A percentile compares a stretch with the other conserved stretches of the same genome.
phyloP scores from a whole-genome alignment of 441 rosid species.

The Viola pubescens region DNA sequence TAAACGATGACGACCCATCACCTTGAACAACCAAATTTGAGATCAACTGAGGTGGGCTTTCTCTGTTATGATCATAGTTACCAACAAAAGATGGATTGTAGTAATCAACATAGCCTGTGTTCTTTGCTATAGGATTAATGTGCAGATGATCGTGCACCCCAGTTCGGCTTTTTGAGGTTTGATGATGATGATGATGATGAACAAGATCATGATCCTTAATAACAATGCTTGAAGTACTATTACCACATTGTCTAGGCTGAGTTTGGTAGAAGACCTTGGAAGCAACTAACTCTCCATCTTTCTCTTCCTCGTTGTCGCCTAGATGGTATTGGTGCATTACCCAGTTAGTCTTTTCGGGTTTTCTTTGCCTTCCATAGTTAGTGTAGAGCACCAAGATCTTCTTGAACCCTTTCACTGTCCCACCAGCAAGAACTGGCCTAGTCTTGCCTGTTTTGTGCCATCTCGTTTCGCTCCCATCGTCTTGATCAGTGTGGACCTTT shows the following conservation, averaged over 20 bases:
- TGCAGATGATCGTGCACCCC: slow-evolving; percentile 5
- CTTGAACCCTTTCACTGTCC: slow-evolving; percentile 63
- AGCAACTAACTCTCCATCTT: slow-evolving; percentile 76
- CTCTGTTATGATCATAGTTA: slow-evolving; percentile 33
- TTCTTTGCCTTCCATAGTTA: slow-evolving; percentile 84
- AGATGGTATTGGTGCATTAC: slow-evolving; percentile 98
- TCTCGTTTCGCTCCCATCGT: slow-evolving; percentile 80
- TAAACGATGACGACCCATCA: slow-evolving; percentile 53
- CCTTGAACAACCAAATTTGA: slow-evolving; percentile 51
- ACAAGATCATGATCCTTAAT: neutral
- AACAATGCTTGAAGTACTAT: too few relatives aligned
- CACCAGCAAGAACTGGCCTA: slow-evolving; percentile 47
- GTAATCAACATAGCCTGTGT: slow-evolving; percentile 19
- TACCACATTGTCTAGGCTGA: slow-evolving; percentile 84
- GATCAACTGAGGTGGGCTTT: slow-evolving; percentile 38
- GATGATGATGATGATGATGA: slow-evolving; percentile 22
- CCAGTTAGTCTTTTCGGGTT: slow-evolving; percentile 96
- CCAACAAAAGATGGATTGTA: slow-evolving; percentile 15
- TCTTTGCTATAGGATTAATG: slow-evolving; percentile 9
- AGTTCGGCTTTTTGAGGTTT: slow-evolving; percentile 14
- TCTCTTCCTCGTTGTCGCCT: slow-evolving; percentile 79
- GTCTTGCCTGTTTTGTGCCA: slow-evolving; percentile 99
- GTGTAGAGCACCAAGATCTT: slow-evolving; percentile 92
- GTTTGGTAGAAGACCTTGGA: slow-evolving; percentile 95
- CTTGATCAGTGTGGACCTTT: slow-evolving; percentile 62